Conservation (phyloP, 169 alveolate species). For the Plasmodium fragile region DNA sequence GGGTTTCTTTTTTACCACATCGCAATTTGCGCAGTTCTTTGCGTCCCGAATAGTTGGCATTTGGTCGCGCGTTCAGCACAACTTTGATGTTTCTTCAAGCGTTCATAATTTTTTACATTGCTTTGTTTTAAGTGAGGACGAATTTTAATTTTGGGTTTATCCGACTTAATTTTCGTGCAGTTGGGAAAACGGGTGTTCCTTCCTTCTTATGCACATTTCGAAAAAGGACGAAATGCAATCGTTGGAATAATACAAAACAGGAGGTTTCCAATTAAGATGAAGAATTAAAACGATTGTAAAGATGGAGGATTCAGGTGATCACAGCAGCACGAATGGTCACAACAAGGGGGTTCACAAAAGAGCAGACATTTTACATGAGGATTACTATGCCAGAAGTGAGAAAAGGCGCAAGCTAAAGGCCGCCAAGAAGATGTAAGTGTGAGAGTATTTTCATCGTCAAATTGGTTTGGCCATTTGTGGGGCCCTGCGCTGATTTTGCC, state of each 20-base stretch:
- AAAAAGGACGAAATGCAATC: neutral
- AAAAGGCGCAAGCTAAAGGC: conserved; percentile 67
- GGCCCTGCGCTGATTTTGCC: neutral
- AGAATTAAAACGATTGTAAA: conserved; percentile 3
- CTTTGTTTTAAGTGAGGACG: neutral
- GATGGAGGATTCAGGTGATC: conserved; percentile 33
- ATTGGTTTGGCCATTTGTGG: neutral
- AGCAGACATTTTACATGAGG: conserved; percentile 68
- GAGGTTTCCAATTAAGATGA: neutral
- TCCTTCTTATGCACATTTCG: neutral
- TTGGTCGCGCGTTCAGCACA: neutral
- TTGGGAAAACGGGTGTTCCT: neutral
- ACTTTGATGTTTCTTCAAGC: neutral
- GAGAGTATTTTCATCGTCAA: neutral
- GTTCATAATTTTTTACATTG: neutral
- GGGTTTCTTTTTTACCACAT: neutral
- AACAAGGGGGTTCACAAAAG: conserved; percentile 10
- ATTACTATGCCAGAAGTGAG: conserved; percentile 57
- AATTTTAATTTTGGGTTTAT: neutral
- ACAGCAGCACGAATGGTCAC: neutral
- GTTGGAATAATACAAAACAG: neutral
- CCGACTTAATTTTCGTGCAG: neutral
- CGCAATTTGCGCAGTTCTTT: neutral
- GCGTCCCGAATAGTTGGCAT: neutral
- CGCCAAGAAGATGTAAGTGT: conserved; percentile 46